Evolutionary conservation across 768 basidiomycete genomes (phyloP), one percentile per base, ranked within the genome.

Genomic region (Glaciozyma antarctica): DNA sequence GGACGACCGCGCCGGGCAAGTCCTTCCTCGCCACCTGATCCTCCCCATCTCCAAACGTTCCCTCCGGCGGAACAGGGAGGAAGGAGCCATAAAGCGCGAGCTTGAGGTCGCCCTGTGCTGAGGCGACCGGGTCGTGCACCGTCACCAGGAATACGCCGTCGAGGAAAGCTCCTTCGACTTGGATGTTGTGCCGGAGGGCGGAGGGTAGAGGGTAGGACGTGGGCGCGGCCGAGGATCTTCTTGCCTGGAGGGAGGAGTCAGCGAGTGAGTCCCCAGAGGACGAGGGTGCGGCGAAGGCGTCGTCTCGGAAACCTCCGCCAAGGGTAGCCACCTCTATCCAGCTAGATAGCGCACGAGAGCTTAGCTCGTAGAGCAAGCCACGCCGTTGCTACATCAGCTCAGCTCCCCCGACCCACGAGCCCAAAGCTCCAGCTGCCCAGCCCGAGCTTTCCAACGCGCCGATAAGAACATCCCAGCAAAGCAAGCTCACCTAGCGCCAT

Each of bases 61-160:
- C 79, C 16, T 82, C 76, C 0, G 82, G 75, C 0, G 93, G 94
- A 4, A 87, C 75, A 5, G 94, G 94, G 0, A 97, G 79, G 78
- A 97, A 97, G 0, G 91, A 93, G 15, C 92, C 91, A 67, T 91
- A 90, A n/a, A 99, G 81, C 0, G 94, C 93, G n/a, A 85, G 83
- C 6, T 78, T 78, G 24, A 97, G 78, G 73, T 93, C 78, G 0
- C 91, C 90, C 48, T 82, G 77, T 64, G 90, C 85, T 0, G 90
- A 86, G 75, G 87, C 90, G 67, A 99, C 86, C 24, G 95, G 94
- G 72, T 94, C 87, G 73, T 97, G 63, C 22, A 17, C 5, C 26
- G 94, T 94, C 45, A 98, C 93, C n/a, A 99, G 82, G 78, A 98
- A 99, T 43, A 77, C 77, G 16, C 79, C 77, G 70, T 71, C 65